These are phyloP conservation scores for Phoenix dactylifera DNA, from an alignment of 176 grass and related monocot species.

Conservation along the genomic window DNA sequence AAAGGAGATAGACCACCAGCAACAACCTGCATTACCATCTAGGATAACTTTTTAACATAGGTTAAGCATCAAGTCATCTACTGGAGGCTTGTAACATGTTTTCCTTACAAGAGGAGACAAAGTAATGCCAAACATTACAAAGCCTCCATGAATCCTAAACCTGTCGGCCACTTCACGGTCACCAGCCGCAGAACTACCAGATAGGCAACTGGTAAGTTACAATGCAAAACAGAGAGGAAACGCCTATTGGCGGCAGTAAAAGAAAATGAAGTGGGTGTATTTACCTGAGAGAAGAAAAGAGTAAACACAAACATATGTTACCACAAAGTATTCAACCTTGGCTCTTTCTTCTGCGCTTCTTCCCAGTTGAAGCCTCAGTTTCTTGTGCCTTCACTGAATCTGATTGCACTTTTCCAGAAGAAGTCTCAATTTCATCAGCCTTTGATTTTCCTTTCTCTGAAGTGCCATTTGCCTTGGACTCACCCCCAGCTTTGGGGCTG, in stretches of 20 bases:
- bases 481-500: background rate
- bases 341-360: conserved; percentile 32
- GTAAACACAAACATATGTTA: conserved; percentile 1
- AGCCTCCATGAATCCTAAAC: background rate
- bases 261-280: background rate
- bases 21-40: conserved; percentile 18
- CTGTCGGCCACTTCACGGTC: background rate
- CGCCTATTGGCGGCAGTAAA: conserved; percentile 1
- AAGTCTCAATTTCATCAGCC: background rate
- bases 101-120: background rate
- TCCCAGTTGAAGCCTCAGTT: conserved; percentile 23
- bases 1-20: conserved; percentile 21
- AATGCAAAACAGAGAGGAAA: conserved; percentile 21
- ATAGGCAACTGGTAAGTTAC: conserved; percentile 29
- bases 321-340: conserved; percentile 5
- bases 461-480: conserved; percentile 28
- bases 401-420: background rate
- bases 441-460: conserved; percentile 36
- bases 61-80: conserved; percentile 20
- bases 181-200: conserved; percentile 12
- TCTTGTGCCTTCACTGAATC: background rate
- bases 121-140: background rate
- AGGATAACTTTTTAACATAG: conserved; percentile 17
- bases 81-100: conserved; percentile 10
- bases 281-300: conserved; percentile 20